Base-by-base conservation (phyloP, 371 early-diverging fungal genomes). In the Mucor irregularis region DNA sequence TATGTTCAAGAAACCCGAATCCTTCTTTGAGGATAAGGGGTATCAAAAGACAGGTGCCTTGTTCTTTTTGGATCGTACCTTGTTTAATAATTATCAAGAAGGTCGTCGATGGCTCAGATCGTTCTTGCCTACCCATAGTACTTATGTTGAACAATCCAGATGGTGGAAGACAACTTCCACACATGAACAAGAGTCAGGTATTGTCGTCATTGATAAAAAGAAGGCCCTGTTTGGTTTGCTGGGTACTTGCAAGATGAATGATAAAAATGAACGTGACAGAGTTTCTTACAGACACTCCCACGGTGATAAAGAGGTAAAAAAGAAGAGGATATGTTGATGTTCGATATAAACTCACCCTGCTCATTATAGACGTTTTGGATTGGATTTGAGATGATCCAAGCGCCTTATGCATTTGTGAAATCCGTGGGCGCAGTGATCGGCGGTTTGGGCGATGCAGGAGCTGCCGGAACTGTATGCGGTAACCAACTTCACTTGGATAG, bases 141-240 rank as follows among this genome's bases (percentile, higher is more conserved):
- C 66, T 6, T 58, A 69, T 31, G 61, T 80, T 0, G 56, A 63
- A 13, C 62, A 58, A n/a, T 70, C 81, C 1, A 69, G 83, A 25
- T 71, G 76, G 73, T 78, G 75, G 64, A 67, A 67, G 4, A 57
- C 64, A 14, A 53, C 66, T 13, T 67, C 73, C 0, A 68, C 76
- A 8, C 84, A 87, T 54, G 83, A 86, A 53, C 80, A 78, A 68
- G 86, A 87, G 40, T 86, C 87, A 6, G 84, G 86, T 17, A 78
- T 82, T 6, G 84, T 84, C 0, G 71, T 83, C 19, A 77, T 87
- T 46, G 65, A 86, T 60, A 87, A 86, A 47, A 57, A 34, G n/a
- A 72, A 71, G 8, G 68, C 74, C 0, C 53, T 87, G 38, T 33
- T 73, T 17, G 88, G 87, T 1, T 44, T 87, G 4, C 34, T 87